Base-by-base conservation (phyloP, 371 early-diverging fungal genomes). In the Mycotypha africana region DNA sequence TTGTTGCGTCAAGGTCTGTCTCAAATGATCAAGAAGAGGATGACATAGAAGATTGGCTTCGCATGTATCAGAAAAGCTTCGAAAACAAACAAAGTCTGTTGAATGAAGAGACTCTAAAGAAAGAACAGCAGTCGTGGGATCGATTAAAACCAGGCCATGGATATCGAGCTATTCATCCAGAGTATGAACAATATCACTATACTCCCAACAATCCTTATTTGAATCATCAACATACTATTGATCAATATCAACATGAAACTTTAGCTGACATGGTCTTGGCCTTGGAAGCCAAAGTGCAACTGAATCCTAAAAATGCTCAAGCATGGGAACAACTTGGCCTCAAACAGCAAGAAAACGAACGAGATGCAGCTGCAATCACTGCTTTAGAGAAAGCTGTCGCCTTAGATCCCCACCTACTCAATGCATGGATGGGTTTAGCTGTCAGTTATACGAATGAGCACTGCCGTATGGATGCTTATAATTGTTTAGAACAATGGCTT, bases 401-500 rank as follows among this genome's bases (percentile, higher is more conserved):
- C 20, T 51, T 86, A n/a, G 82, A 93, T 47, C 88, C 93, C 0
- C 15, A 56, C 77, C 85, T 47, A 26, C n/a, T 53, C 22, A 88
- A 91, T 43, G 88, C 88, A 14, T 88, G 88, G 80, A 62, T 93
- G 12, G 92, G 86, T 3, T 67, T 98, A 34, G 84, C 97, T 4
- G 94, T 97, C 12, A 87, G 88, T 3, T 96, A 94, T 66, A 92
- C 93, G 9, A 98, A 98, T 56, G 97, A 98, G 58, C 81, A 81
- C 42, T 84, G 80, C 51, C 74, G 81, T 36, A 75, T 78, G 30
- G 90, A 96, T 47, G 92, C 95, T 0, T 93, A 92, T 50, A 87
- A 86, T 45, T 79, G 89, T 16, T 67, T 98, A 20, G 88, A 92
- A 56, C 71, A 84, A 28, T 98, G 98, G 98, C 62, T 98, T 19